A percentile compares a stretch with the other conserved stretches of the same genome.
These are phyloP conservation scores for Debaryomyces tyrocola DNA, from an alignment of 805 yeast species.

Conservation along the genomic window DNA sequence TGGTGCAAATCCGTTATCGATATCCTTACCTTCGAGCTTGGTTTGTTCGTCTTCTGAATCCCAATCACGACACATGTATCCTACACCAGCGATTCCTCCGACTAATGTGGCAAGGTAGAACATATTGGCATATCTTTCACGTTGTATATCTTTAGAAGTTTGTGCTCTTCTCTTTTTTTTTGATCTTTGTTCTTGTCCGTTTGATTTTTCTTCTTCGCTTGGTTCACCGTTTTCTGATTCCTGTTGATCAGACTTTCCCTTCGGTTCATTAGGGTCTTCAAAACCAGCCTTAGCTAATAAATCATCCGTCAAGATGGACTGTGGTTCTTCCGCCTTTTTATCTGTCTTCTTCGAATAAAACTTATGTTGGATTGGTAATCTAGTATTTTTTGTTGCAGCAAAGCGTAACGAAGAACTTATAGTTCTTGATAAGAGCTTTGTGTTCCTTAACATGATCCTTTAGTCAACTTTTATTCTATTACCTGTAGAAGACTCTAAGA, in stretches of 20 bases:
- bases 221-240: constrained; percentile 10
- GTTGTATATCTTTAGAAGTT: constrained; percentile 74
- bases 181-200: constrained; percentile 11
- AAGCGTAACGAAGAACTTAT: constrained; percentile 1
- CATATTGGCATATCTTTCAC: constrained; percentile 78
- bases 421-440: constrained; percentile 4
- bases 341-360: constrained; percentile 7
- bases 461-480: neutral
- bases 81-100: constrained; percentile 51
- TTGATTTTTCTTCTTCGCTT: constrained; percentile 9
- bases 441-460: constrained; percentile 7
- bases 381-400: neutral
- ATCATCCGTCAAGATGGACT: constrained; percentile 76
- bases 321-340: constrained; percentile 18
- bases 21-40: constrained; percentile 49
- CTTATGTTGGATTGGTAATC: neutral
- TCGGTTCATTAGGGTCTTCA: constrained; percentile 40
- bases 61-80: constrained; percentile 81
- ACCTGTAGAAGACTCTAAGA: neutral
- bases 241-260: constrained; percentile 15
- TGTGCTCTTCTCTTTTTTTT: constrained; percentile 51
- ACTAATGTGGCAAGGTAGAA: constrained; percentile 64
- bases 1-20: constrained; percentile 69
- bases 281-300: constrained; percentile 82
- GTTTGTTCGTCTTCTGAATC: constrained; percentile 69